phyloP scores from a whole-genome alignment of 2,329 filamentous ascomycete species.

The Pseudohalonectria lignicola region DNA sequence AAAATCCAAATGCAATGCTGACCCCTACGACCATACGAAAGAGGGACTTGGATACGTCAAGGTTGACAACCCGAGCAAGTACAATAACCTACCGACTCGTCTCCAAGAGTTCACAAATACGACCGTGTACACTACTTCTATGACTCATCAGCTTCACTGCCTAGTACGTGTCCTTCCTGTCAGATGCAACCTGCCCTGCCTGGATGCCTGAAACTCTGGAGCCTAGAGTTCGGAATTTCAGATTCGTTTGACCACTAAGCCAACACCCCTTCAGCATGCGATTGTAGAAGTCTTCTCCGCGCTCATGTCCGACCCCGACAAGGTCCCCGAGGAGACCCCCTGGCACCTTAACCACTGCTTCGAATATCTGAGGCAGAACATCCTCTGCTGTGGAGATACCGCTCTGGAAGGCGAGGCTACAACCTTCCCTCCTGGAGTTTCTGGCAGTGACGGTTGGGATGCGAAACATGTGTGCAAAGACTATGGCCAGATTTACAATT shows the following conservation, averaged over 20 bases:
- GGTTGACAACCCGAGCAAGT: conserved; percentile 19
- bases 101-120: conserved; percentile 18
- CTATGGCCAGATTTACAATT: conserved; percentile 6
- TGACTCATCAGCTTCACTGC: conserved; percentile 33
- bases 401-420: conserved; percentile 21
- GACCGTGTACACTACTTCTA: conserved; percentile 27
- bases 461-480: conserved; percentile 10
- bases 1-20: no score
- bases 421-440: conserved; percentile 16
- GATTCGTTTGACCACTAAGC: no score
- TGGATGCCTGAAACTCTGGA: neutral
- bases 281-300: conserved; percentile 24
- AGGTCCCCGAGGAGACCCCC: conserved; percentile 18
- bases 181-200: neutral
- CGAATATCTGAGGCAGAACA: conserved; percentile 10
- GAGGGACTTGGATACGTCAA: conserved; percentile 27
- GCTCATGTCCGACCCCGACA: conserved; percentile 13
- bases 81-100: conserved; percentile 24
- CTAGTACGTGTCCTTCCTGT: conserved; percentile 16
- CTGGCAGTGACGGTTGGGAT: conserved; percentile 27
- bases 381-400: conserved; percentile 11
- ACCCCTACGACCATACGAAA: conserved; percentile 5
- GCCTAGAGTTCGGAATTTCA: no score
- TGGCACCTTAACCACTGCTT: conserved; percentile 15
- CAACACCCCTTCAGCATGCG: conserved; percentile 20